phyloP scores from a whole-genome alignment of 371 early-diverging fungal genomes.

The Mucor irregularis region DNA sequence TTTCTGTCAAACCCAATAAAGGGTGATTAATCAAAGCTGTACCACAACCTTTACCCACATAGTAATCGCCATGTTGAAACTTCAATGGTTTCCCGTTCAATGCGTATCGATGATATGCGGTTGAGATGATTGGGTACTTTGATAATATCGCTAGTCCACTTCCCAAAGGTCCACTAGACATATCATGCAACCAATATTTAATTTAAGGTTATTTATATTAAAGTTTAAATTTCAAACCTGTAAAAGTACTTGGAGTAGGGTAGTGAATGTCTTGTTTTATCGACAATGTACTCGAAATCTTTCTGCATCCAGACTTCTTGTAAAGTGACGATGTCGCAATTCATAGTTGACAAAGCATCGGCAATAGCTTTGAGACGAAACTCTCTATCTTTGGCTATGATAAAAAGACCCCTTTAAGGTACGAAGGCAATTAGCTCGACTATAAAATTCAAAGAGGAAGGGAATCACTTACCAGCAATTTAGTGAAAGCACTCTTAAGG shows the following conservation, averaged over 20 bases:
- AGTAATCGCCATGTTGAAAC: slow-evolving; percentile 54
- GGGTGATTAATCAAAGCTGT: slow-evolving; percentile 48
- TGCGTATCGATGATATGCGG: slow-evolving; percentile 36
- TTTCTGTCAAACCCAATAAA: slow-evolving; percentile 40
- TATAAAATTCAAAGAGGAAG: no score
- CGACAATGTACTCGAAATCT: slow-evolving; percentile 37
- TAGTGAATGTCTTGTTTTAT: slow-evolving; percentile 22
- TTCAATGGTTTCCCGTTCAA: slow-evolving; percentile 49
- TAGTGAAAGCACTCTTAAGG: no score
- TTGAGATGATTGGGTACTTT: slow-evolving; percentile 38
- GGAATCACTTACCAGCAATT: slow-evolving; percentile 52
- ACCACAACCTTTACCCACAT: slow-evolving; percentile 53
- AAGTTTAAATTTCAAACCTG: slow-evolving; percentile 22
- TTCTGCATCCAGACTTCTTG: slow-evolving; percentile 55
- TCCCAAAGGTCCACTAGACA: slow-evolving; percentile 47
- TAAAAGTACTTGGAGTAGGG: slow-evolving; percentile 43
- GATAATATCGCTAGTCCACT: slow-evolving; percentile 53
- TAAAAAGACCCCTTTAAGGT: slow-evolving; percentile 44
- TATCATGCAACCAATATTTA: no score
- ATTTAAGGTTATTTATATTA: no score
- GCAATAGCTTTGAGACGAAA: slow-evolving; percentile 50
- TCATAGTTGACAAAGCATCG: slow-evolving; percentile 20
- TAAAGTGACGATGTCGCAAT: slow-evolving; percentile 52
- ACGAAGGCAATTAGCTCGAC: no score
- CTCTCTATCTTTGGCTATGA: slow-evolving; percentile 38